Evolutionary conservation across 139 green algal genomes (phyloP).

Genomic region (Micromonas commoda): DNA sequence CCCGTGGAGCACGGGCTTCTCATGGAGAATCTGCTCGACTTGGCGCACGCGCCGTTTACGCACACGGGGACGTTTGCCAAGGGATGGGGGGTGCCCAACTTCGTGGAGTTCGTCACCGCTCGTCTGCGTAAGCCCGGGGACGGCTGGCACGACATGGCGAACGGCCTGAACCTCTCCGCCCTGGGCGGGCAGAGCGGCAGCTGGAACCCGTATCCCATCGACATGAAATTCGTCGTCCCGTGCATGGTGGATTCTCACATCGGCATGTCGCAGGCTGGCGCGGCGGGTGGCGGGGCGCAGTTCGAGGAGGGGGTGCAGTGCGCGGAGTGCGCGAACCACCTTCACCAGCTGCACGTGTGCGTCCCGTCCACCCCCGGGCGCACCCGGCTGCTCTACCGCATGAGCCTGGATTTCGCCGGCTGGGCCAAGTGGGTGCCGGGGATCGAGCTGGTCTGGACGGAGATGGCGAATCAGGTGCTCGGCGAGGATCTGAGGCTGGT

Average conservation of each 20-base stretch:
- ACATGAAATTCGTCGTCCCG: conserved; percentile 93
- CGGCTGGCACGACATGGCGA: conserved; percentile 14
- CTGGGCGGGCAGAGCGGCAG: conserved; percentile 55
- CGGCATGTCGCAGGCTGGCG: conserved; percentile 78
- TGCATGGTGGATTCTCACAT: conserved; percentile 85
- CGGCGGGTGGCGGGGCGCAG: conserved; percentile 39
- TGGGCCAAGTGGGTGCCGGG: conserved; percentile 78
- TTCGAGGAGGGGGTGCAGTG: conserved; percentile 63
- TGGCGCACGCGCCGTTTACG: conserved; percentile 97
- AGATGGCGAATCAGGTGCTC: conserved; percentile 84
- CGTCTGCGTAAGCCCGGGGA: conserved; percentile 14
- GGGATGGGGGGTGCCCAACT: conserved; percentile 90
- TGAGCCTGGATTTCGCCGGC: conserved; percentile 89
- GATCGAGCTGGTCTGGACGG: conserved; percentile 80
- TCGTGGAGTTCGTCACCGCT: conserved; percentile 68
- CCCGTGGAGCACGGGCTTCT: conserved; percentile 96
- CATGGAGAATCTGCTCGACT: conserved; percentile 97
- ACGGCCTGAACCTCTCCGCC: conserved; percentile 33
- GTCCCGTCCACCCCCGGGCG: conserved; percentile 70
- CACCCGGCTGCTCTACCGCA: conserved; percentile 95
- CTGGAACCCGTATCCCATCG: conserved; percentile 98
- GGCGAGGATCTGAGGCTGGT: conserved; percentile 95
- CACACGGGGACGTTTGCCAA: conserved; percentile 94
- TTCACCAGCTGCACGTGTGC: conserved; percentile 97
- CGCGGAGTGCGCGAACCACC: conserved; percentile 73